Evolutionary conservation across 257 asterid species (phyloP), one percentile per base, ranked within the genome.

Genomic region (Perilla frutescens): DNA sequence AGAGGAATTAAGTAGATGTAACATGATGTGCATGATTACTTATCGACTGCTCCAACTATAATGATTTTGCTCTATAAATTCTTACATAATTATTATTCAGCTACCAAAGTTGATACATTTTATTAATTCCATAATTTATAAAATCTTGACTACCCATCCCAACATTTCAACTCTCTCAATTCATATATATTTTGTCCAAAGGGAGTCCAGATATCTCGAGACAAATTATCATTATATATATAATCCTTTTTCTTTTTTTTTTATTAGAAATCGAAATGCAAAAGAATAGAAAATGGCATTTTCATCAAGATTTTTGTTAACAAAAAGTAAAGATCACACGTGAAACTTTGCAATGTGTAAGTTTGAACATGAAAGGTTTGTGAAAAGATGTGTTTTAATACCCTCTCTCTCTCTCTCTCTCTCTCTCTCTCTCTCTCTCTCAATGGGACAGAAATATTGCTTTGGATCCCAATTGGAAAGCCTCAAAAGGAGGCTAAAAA

Each of bases 381-480:
- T 81, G 53, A 74, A 70, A 79, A 84, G 82, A 76, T 63, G 74
- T 56, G 61, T 58, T 15, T 39, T 12, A 64, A 4, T n/a, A n/a
- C n/a, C n/a, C 8, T 62, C 40, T 56, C 43, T 34, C 70, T 45
- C 31, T 15, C 60, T n/a, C 9, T 66, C 26, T 47, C 69, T 72
- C 8, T 62, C 40, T 56, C 43, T 34, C 70, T 45, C 31, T 15
- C 60, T n/a, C 9, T 66, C 26, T 47, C 69, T 72, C 49, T 50
- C 78, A 65, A 66, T 39, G 69, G 57, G 60, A 32, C 77, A 79
- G 49, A 12, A 72, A 56, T 48, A 62, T 29, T 5, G 67, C 88
- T 78, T 86, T 84, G 87, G 88, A 85, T 84, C 65, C 89, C 79
- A 69, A 79, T 62, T 81, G 73, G 63, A 45, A 75, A 59, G 75